Percentiles rank a stretch among this genome's conserved stretches.
phyloP scores from a whole-genome alignment of 805 yeast species.

The Starmerella vitae region DNA sequence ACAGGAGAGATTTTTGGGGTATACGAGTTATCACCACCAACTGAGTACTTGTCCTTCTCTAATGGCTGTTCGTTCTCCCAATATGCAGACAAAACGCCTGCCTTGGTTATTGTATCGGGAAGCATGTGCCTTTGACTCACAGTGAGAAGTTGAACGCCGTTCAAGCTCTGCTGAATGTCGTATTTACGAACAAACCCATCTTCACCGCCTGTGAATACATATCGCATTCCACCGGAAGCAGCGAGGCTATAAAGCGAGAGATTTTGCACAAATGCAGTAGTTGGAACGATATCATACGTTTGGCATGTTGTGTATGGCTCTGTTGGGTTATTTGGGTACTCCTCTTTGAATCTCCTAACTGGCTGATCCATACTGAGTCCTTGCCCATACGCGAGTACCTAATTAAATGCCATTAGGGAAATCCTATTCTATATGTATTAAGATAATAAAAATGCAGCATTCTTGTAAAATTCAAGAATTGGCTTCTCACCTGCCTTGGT shows the following conservation, averaged over 20 bases:
- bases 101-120: constrained; percentile 72
- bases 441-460: constrained; percentile 43
- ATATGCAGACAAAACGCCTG: constrained; percentile 69
- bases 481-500: constrained; percentile 75
- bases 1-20: constrained; percentile 58
- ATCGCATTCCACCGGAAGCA: constrained; percentile 64
- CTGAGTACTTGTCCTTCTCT: constrained; percentile 32
- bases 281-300: constrained; percentile 57
- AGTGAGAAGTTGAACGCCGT: constrained; percentile 75
- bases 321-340: constrained; percentile 3
- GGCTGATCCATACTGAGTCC: neutral
- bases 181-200: constrained; percentile 88
- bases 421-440: neutral
- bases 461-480: constrained; percentile 60
- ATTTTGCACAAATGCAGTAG: constrained; percentile 76
- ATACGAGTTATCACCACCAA: constrained; percentile 27
- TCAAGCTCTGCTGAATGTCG: constrained; percentile 72
- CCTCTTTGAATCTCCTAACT: constrained; percentile 6
- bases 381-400: neutral
- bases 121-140: constrained; percentile 82
- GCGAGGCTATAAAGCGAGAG: constrained; percentile 66
- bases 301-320: constrained; percentile 1
- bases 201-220: constrained; percentile 88
- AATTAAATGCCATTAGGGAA: neutral
- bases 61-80: constrained; percentile 96